Evolutionary conservation across 2,329 filamentous ascomycete species (phyloP), one percentile per base, ranked within the genome.

Genomic region (Aspergillus oerlinghausenensis): DNA sequence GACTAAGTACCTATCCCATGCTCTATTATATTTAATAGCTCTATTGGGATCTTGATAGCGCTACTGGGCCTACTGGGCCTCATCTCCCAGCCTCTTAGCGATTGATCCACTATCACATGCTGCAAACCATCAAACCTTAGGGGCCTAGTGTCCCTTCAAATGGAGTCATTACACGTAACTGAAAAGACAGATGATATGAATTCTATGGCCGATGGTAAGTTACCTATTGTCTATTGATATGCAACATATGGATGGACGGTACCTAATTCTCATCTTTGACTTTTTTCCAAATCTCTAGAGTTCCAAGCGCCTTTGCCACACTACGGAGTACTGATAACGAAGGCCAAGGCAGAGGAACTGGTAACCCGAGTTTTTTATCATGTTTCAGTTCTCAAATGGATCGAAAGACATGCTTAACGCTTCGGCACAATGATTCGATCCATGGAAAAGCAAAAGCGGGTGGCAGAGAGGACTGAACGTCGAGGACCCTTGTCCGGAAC

Each of bases 41-140:
- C 14, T 17, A 47, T 47, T 14, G 23, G 11, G 21, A 21, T 2
- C 40, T 26, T 47, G 43, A 47, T 47, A 17, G 32, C 11, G 6
- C 32, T 35, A 14, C 29, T 35, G 4, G 32, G 32, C 32, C 21
- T 23, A 23, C 21, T 23, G 21, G 21, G 21, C 32, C 5, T 38
- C 14, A 43, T 43, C 11, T 23, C 43, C 23, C 43, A 47, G 11
- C 43, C 21, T 23, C 6, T 23, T 6, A 45, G 43, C 11, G 43
- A 47, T 43, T 23, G 69, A 71, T 68, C 69, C 69, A 62, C 69
- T 63, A 68, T 71, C 69, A 71, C 68, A 71, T 71, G 69, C 61
- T 55, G 52, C 56, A 48, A 51, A 38, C 32, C 52, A 42, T 51
- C 49, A 8, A 17, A 25, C 38, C 29, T 26, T 52, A 35, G 3